Conservation (phyloP, 108 stramenopile species). For the Nannochloropsis salina region DNA sequence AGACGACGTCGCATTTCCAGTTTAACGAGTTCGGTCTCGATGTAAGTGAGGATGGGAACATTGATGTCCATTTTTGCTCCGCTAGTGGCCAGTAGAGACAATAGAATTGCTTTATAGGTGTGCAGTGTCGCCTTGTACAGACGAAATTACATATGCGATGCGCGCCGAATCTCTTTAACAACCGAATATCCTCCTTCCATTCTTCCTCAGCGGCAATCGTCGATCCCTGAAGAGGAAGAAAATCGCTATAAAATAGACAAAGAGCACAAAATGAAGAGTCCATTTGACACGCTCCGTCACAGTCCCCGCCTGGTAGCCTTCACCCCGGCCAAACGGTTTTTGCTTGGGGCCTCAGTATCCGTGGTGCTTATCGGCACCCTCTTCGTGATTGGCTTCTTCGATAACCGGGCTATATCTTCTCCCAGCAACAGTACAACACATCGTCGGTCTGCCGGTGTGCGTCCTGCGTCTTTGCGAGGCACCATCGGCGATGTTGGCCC, state of each 20-base stretch:
- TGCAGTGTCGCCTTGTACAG: too few relatives aligned
- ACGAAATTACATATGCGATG: too few relatives aligned
- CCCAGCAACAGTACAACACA: background rate
- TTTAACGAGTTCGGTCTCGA: background rate
- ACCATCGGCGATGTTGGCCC: background rate
- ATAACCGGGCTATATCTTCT: background rate
- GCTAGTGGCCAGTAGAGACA: too few relatives aligned
- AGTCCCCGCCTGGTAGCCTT: background rate
- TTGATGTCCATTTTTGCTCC: too few relatives aligned
- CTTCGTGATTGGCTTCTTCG: background rate
- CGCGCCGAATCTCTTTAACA: too few relatives aligned
- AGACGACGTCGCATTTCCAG: conserved; percentile 19
- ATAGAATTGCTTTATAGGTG: too few relatives aligned
- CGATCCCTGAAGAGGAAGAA: background rate
- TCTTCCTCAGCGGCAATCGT: background rate
- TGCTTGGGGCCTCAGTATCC: background rate
- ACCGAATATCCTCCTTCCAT: background rate
- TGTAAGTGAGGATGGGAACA: background rate
- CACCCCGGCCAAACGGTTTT: background rate
- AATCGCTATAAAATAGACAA: background rate
- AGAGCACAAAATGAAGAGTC: background rate
- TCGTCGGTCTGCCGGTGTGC: background rate
- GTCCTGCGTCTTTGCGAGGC: background rate
- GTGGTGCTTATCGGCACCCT: background rate
- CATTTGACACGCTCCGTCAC: background rate